Conservation (phyloP, 2,329 filamentous ascomycete species). For the Clonostachys chloroleuca region DNA sequence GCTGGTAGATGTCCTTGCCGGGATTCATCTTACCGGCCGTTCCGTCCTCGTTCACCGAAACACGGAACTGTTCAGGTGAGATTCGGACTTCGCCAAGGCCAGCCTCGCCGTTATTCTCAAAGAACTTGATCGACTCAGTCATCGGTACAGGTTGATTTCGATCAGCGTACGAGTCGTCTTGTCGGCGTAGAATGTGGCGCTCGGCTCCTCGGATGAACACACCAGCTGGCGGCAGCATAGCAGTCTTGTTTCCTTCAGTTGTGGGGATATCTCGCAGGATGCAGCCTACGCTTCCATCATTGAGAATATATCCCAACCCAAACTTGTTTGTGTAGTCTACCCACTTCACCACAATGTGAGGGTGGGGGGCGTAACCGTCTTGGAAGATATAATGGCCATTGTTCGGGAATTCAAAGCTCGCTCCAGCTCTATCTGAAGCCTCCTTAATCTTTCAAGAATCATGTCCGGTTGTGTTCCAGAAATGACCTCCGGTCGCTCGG, state of each 20-base stretch:
- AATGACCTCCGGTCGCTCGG: conserved; percentile 45
- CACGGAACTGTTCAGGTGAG: conserved; percentile 56
- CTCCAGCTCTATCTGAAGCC: conserved; percentile 57
- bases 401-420: conserved; percentile 59
- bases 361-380: conserved; percentile 49
- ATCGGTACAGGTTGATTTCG: conserved; percentile 61
- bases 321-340: conserved; percentile 88
- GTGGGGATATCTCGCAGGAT: conserved; percentile 54
- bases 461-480: conserved; percentile 52
- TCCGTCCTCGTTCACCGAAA: conserved; percentile 51
- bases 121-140: conserved; percentile 62
- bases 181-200: conserved; percentile 60
- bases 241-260: conserved; percentile 41
- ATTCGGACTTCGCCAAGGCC: conserved; percentile 63
- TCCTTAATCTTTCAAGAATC: conserved; percentile 49
- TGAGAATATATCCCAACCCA: conserved; percentile 78
- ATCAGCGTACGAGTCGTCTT: conserved; percentile 50
- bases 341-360: conserved; percentile 72
- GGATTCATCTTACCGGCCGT: conserved; percentile 55
- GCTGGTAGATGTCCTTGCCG: conserved; percentile 61
- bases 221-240: conserved; percentile 62
- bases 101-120: conserved; percentile 63
- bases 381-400: conserved; percentile 54
- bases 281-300: conserved; percentile 76
- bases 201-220: conserved; percentile 70